phyloP scores from a whole-genome alignment of 202 grass and related monocot species.

The Bolboschoenoplectus hybrid region DNA sequence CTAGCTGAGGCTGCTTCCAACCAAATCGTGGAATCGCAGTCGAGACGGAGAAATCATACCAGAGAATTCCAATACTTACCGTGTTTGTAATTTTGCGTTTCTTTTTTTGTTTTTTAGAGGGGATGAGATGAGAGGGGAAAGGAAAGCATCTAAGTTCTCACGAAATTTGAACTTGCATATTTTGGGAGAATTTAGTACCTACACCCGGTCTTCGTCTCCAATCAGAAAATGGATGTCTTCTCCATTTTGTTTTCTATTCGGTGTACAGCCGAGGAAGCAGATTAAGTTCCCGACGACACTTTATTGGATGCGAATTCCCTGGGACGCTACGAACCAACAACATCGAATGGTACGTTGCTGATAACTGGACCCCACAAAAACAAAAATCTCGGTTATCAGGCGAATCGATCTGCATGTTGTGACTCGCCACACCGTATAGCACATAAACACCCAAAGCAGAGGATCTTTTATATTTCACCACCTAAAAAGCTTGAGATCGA shows the following conservation, averaged over 20 bases:
- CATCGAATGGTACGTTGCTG: not conserved
- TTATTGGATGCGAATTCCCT: not conserved
- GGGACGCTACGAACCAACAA: not conserved
- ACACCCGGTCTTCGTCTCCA: not conserved
- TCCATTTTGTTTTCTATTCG: not conserved
- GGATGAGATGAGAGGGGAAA: not conserved
- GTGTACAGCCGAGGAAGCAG: not conserved
- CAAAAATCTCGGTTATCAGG: too few species aligned
- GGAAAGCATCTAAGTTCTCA: not conserved
- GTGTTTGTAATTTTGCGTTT: not conserved
- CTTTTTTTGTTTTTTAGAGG: not conserved
- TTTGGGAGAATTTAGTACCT: not conserved
- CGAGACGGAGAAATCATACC: constrained; percentile 13
- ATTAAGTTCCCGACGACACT: not conserved
- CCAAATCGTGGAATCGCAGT: not conserved
- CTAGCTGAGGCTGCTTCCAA: not conserved
- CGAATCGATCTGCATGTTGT: not conserved
- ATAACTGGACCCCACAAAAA: not conserved
- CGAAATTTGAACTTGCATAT: constrained; percentile 22
- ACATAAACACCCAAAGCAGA: not conserved
- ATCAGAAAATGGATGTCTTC: not conserved
- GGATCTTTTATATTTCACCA: not conserved
- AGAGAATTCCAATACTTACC: not conserved
- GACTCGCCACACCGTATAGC: not conserved
- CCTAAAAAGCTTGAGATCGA: too few species aligned